These are phyloP conservation scores for Ogataea methanolica DNA, from an alignment of 805 yeast species.

Conservation along the genomic window DNA sequence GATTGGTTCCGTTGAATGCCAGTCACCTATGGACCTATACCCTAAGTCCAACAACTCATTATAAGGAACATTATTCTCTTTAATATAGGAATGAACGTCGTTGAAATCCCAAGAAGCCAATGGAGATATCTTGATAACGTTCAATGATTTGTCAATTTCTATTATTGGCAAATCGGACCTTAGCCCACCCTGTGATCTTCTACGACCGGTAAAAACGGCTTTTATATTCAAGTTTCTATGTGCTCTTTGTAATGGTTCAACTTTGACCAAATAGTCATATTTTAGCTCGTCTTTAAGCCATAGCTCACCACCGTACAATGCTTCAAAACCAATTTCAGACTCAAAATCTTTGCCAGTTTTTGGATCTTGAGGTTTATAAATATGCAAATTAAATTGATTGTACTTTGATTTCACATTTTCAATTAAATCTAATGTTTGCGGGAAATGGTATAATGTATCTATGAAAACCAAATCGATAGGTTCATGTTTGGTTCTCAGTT, in stretches of 20 bases:
- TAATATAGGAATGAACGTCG: conserved; percentile 67
- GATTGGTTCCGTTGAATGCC: conserved; percentile 90
- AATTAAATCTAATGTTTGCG: conserved; percentile 82
- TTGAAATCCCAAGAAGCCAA: conserved; percentile 76
- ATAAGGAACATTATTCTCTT: conserved; percentile 72
- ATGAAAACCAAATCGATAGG: conserved; percentile 76
- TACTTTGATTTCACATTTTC: conserved; percentile 53
- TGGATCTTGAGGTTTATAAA: conserved; percentile 51
- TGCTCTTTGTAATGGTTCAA: conserved; percentile 87
- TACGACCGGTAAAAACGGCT: conserved; percentile 89
- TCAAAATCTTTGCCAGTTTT: conserved; percentile 33
- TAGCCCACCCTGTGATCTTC: conserved; percentile 86
- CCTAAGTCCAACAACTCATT: conserved; percentile 81
- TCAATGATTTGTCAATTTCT: conserved; percentile 67
- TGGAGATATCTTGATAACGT: conserved; percentile 84
- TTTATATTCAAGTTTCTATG: conserved; percentile 66
- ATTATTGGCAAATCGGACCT: conserved; percentile 67
- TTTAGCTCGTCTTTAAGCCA: conserved; percentile 81
- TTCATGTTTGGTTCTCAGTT: conserved; percentile 30
- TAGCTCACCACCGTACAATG: conserved; percentile 64
- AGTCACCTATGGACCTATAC: conserved; percentile 89
- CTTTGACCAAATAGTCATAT: conserved; percentile 86
- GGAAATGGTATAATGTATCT: conserved; percentile 90
- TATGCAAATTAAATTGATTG: conserved; percentile 48
- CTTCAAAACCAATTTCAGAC: conserved; percentile 59